Evolutionary conservation across 1,284 basidiomycete species (phyloP), one percentile per base, ranked within the genome.

Genomic region (Takashimella tepidaria): DNA sequence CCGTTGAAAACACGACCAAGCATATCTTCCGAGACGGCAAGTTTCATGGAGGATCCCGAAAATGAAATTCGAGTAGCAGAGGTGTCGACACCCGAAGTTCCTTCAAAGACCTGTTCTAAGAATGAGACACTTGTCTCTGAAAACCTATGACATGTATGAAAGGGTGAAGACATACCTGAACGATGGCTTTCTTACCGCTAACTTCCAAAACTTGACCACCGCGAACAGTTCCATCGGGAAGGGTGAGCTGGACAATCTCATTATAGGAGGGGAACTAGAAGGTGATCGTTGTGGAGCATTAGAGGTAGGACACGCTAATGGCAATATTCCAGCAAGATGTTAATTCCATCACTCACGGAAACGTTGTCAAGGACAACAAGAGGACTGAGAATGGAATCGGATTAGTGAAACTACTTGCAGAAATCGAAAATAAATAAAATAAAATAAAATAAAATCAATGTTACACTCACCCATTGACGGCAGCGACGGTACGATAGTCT

Each of bases 11-110:
- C 96, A 59, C 96, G 88, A 43, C 96, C 96, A 64, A 97, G 78
- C 95, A 98, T 98, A 79, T 98, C 96, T 77, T 98, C 96, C n/a
- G 92, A 91, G 21, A 98, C 96, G 55, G 95, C 93, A 13, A 99
- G 82, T 77, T 97, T 98, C 96, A 99, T 98, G 72, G 89, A 92
- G 65, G 87, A 89, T 42, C 96, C 96, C 23, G 95, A 95, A 76
- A 99, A 98, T 73, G 98, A 92, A 74, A 98, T 90, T 75, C 96
- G 93, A 3, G 96, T 98, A 23, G 89, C 84, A 25, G 68, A 69
- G 63, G 98, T 96, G 76, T 99, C 96, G 54, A 98, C 90, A 48
- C 96, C 96, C 4, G 92, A 85, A 6, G 96, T 99, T 52, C 96
- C 96, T 76, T 99, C 96, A 69, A 99, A 99, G 58, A 99, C 92